phyloP scores from a whole-genome alignment of 169 alveolate genomes.

The Theileria luwenshuni region DNA sequence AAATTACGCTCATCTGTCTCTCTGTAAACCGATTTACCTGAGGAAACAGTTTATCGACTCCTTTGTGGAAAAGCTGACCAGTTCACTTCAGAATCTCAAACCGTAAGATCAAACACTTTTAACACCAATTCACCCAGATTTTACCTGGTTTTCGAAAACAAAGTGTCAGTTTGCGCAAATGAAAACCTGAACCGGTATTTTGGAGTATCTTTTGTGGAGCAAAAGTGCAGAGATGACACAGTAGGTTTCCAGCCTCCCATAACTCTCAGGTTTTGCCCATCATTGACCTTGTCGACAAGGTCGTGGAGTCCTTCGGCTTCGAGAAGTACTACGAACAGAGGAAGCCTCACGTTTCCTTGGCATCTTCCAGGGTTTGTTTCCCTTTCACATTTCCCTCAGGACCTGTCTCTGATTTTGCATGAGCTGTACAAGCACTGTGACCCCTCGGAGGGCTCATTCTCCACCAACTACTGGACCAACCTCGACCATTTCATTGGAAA shows the following conservation, averaged over 20 bases:
- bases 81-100: constrained; percentile 12
- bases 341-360: constrained; percentile 66
- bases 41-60: constrained; percentile 61
- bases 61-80: constrained; percentile 39
- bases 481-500: constrained; percentile 24
- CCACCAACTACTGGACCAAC: constrained; percentile 64
- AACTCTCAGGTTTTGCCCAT: constrained; percentile 43
- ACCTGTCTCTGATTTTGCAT: constrained; percentile 28
- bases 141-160: constrained; percentile 50
- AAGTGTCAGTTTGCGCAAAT: constrained; percentile 50
- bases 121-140: background rate
- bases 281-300: constrained; percentile 58
- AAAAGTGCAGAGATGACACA: constrained; percentile 32
- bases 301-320: constrained; percentile 53
- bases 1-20: constrained; percentile 42
- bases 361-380: constrained; percentile 50
- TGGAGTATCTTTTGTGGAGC: constrained; percentile 59
- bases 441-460: constrained; percentile 10
- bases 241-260: background rate
- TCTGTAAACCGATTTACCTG: constrained; percentile 61
- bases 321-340: constrained; percentile 57
- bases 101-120: constrained; percentile 38
- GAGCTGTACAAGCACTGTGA: constrained; percentile 12
- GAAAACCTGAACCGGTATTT: constrained; percentile 47
- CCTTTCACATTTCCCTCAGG: background rate